phyloP scores from a whole-genome alignment of 2,329 filamentous ascomycete species.

The Colletotrichum sidae region DNA sequence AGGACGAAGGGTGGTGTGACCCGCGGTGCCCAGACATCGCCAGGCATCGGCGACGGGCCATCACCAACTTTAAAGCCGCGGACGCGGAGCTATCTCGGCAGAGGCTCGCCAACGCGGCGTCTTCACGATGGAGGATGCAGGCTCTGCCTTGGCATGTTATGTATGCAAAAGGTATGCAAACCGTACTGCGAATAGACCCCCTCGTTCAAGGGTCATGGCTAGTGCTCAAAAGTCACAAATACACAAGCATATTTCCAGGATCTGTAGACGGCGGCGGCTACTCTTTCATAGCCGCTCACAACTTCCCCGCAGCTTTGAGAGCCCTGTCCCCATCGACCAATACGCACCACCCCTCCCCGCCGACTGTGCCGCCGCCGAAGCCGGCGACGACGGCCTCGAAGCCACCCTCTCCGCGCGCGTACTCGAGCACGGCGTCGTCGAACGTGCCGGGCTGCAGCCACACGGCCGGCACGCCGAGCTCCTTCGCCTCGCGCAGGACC shows the following conservation, averaged over 20 bases:
- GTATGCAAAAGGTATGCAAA: too few species aligned
- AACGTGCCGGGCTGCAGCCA: slow-evolving; percentile 95
- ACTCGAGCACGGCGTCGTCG: slow-evolving; percentile 78
- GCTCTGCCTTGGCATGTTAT: not conserved
- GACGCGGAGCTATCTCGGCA: slow-evolving; percentile 28
- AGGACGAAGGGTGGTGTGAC: slow-evolving; percentile 8
- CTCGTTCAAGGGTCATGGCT: too few species aligned
- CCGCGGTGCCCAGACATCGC: not conserved
- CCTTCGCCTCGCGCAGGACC: slow-evolving; percentile 81
- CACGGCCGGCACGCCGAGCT: slow-evolving; percentile 77
- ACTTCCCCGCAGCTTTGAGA: slow-evolving; percentile 66
- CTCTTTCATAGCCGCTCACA: slow-evolving; percentile 43
- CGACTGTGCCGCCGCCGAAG: slow-evolving; percentile 65
- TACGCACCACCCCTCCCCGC: slow-evolving; percentile 86
- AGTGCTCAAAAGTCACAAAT: too few species aligned
- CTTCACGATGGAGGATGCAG: slow-evolving; percentile 20
- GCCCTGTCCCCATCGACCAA: slow-evolving; percentile 83
- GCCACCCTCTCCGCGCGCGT: slow-evolving; percentile 67
- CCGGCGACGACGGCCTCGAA: slow-evolving; percentile 79
- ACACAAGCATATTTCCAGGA: too few species aligned
- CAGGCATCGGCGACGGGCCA: not conserved
- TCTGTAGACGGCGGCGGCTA: too few species aligned
- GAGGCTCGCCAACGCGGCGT: slow-evolving; percentile 23
- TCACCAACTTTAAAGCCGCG: slow-evolving; percentile 20
- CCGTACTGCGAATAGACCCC: too few species aligned